phyloP scores from a whole-genome alignment of 306 rosid genomes.

The Canavalia gladiata region DNA sequence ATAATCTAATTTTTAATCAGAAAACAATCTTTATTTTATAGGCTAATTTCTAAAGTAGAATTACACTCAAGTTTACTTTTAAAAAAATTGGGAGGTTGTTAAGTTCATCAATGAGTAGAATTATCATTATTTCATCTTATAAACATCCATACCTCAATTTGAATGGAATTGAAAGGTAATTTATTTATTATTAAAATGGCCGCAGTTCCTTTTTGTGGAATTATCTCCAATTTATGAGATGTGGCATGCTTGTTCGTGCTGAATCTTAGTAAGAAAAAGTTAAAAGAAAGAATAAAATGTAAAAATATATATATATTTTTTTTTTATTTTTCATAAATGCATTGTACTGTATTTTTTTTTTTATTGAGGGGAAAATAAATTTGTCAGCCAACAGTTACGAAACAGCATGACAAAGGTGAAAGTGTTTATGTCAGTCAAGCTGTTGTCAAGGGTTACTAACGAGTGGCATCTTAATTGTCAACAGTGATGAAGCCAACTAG shows the following conservation, averaged over 20 bases:
- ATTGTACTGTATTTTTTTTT: not conserved
- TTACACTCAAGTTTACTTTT: too few species aligned
- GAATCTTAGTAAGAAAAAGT: not conserved
- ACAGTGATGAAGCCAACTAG: too few species aligned
- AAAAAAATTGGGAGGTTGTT: not conserved
- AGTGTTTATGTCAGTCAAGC: too few species aligned
- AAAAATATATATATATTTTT: not conserved
- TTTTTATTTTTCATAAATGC: not conserved
- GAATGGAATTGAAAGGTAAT: not conserved
- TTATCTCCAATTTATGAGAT: not conserved
- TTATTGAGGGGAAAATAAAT: not conserved
- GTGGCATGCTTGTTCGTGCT: not conserved
- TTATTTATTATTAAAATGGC: not conserved
- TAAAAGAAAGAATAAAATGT: not conserved
- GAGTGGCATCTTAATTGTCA: too few species aligned
- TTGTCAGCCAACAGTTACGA: too few species aligned
- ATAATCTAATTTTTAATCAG: too few species aligned
- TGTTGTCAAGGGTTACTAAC: too few species aligned
- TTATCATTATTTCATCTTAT: conserved; percentile 7
- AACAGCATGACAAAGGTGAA: too few species aligned
- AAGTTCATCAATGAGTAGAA: not conserved
- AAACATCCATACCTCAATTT: not conserved
- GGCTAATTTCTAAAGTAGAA: too few species aligned
- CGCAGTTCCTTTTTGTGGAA: not conserved
- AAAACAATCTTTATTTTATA: too few species aligned